A percentile compares a stretch with the other conserved stretches of the same genome.
Conservation (phyloP, 1,139 yeast species). For the Saccharomyces uvarum region DNA sequence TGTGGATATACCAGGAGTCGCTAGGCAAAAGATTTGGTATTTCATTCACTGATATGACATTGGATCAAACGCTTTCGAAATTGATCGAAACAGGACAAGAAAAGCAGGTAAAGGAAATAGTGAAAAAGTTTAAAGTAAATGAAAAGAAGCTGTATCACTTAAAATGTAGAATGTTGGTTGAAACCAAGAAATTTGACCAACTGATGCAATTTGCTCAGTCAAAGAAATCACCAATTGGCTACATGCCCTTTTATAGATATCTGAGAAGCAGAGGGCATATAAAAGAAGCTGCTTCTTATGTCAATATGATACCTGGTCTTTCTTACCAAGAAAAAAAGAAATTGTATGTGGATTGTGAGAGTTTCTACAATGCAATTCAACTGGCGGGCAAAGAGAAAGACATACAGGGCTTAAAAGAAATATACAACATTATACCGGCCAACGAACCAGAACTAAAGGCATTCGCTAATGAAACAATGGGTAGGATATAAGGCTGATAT, state of each 20-base stretch:
- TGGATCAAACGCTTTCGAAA: constrained; percentile 47
- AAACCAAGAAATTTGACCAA: constrained; percentile 53
- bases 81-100: constrained; percentile 54
- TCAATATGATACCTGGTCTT: constrained; percentile 21
- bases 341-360: constrained; percentile 24
- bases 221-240: constrained; percentile 67
- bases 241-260: constrained; percentile 46
- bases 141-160: constrained; percentile 60
- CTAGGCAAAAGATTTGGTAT: constrained; percentile 49
- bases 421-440: constrained; percentile 21
- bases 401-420: constrained; percentile 17
- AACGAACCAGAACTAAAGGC: constrained; percentile 24
- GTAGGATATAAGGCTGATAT: constrained; percentile 10
- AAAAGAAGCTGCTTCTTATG: constrained; percentile 27
- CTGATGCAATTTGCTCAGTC: constrained; percentile 42
- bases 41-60: constrained; percentile 48
- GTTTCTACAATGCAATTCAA: constrained; percentile 23
- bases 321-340: constrained; percentile 21
- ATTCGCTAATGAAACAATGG: constrained; percentile 18
- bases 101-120: constrained; percentile 48
- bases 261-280: constrained; percentile 17
- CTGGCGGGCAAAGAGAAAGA: constrained; percentile 27
- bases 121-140: constrained; percentile 55
- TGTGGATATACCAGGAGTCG: constrained; percentile 46
- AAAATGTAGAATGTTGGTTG: constrained; percentile 48